phyloP scores from a whole-genome alignment of 306 rosid species.

The Abrus precatorius region DNA sequence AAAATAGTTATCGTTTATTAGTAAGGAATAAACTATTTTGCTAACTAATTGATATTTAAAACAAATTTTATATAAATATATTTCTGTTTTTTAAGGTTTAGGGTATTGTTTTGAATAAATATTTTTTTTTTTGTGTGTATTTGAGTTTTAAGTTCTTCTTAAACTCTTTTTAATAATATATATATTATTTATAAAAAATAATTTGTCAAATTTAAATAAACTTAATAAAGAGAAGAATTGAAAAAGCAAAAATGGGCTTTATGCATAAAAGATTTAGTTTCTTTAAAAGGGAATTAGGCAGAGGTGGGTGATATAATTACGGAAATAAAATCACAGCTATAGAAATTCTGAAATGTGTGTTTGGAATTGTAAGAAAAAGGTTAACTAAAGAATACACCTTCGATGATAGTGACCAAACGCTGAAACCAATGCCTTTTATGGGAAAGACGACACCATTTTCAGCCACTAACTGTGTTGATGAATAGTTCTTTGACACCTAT shows the following conservation, averaged over 20 bases:
- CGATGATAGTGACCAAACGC: conserved; percentile 43
- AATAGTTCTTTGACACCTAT: conserved; percentile 44
- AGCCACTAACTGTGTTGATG: conserved; percentile 46
- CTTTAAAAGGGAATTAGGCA: not conserved
- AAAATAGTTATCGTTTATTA: no score
- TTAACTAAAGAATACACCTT: conserved; percentile 12
- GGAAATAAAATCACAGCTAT: not conserved
- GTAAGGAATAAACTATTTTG: no score
- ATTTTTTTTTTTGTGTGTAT: no score
- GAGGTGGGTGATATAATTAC: not conserved
- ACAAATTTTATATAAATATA: no score
- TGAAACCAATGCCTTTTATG: conserved; percentile 19
- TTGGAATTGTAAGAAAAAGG: not conserved
- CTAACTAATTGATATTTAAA: no score
- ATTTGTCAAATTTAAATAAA: not conserved
- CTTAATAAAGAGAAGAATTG: not conserved
- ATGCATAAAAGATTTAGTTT: not conserved
- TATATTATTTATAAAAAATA: no score
- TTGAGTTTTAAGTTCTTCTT: no score
- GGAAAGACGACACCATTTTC: conserved; percentile 50
- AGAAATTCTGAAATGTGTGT: not conserved
- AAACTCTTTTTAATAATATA: no score
- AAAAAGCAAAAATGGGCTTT: not conserved
- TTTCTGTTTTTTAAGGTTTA: no score
- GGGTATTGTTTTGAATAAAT: no score